Conservation (phyloP, 2,329 filamentous ascomycete genomes). For the Xylaria sp. region DNA sequence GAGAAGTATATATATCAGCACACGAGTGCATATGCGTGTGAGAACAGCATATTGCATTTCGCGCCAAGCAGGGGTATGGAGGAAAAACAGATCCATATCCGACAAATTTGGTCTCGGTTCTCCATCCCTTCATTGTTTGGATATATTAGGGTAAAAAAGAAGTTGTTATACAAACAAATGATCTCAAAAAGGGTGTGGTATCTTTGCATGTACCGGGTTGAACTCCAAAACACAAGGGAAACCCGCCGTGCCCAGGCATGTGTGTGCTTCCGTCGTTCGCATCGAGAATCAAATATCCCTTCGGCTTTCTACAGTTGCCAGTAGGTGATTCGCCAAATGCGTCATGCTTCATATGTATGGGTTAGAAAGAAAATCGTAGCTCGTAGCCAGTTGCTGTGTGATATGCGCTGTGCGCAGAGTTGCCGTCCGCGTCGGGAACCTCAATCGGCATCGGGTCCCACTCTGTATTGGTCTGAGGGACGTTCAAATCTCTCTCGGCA, state of each 20-base stretch:
- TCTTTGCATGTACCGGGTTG: slow-evolving; percentile 36
- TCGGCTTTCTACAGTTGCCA: slow-evolving; percentile 27
- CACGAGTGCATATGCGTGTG: not conserved
- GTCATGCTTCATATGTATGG: slow-evolving; percentile 20
- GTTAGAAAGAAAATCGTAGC: slow-evolving; percentile 54
- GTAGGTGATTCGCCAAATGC: slow-evolving; percentile 1
- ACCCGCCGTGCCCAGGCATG: slow-evolving; percentile 31
- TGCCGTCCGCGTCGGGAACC: slow-evolving; percentile 45
- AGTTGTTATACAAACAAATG: slow-evolving; percentile 29
- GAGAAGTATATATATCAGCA: not conserved
- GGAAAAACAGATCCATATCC: not conserved
- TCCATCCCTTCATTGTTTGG: slow-evolving; percentile 29
- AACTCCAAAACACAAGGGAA: slow-evolving; percentile 39
- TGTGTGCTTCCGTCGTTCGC: slow-evolving; percentile 33
- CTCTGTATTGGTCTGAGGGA: slow-evolving; percentile 56
- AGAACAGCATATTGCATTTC: not conserved
- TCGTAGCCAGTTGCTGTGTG: slow-evolving; percentile 47
- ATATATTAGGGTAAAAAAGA: slow-evolving; percentile 28
- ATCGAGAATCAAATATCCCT: slow-evolving; percentile 14
- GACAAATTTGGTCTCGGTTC: not conserved
- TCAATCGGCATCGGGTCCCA: slow-evolving; percentile 70
- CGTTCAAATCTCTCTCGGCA: slow-evolving; percentile 47
- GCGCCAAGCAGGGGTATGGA: not conserved
- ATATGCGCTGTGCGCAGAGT: slow-evolving; percentile 41
- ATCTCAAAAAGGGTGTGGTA: slow-evolving; percentile 38